phyloP scores from a whole-genome alignment of 164 flowering plant genomes.

The Magnolia changhungtana region DNA sequence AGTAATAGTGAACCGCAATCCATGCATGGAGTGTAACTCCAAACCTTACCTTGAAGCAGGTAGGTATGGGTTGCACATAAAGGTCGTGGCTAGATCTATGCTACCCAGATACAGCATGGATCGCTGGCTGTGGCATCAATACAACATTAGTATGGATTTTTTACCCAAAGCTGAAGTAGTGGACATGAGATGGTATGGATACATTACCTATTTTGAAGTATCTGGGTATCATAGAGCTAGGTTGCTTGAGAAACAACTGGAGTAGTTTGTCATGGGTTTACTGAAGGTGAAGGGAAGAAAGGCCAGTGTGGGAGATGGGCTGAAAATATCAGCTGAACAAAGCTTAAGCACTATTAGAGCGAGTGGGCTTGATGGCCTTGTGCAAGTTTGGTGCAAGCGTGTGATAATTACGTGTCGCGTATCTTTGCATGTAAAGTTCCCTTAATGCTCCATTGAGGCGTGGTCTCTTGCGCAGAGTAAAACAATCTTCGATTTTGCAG shows the following conservation, averaged over 20 bases:
- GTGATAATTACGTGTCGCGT: conserved; percentile 9
- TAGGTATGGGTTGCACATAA: neutral
- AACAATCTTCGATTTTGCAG: conserved; percentile 74
- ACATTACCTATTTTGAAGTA: neutral
- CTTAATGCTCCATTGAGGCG: conserved; percentile 20
- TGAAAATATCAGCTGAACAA: neutral
- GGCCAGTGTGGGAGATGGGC: neutral
- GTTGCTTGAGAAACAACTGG: neutral
- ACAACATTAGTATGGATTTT: too few relatives aligned
- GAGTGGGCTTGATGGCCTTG: neutral
- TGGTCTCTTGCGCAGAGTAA: conserved; percentile 38
- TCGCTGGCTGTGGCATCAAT: neutral
- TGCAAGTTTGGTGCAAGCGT: neutral
- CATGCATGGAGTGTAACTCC: neutral
- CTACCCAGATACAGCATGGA: neutral
- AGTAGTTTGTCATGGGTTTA: neutral
- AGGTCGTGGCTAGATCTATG: neutral
- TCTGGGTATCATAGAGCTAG: neutral
- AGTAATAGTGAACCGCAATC: neutral
- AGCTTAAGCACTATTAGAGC: neutral
- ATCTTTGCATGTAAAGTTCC: neutral
- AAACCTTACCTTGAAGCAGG: neutral
- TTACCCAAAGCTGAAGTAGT: neutral
- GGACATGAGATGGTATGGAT: neutral
- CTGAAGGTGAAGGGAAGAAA: neutral